Base-by-base conservation (phyloP, 2,329 filamentous ascomycete species). In the Ceratocystis papillata region DNA sequence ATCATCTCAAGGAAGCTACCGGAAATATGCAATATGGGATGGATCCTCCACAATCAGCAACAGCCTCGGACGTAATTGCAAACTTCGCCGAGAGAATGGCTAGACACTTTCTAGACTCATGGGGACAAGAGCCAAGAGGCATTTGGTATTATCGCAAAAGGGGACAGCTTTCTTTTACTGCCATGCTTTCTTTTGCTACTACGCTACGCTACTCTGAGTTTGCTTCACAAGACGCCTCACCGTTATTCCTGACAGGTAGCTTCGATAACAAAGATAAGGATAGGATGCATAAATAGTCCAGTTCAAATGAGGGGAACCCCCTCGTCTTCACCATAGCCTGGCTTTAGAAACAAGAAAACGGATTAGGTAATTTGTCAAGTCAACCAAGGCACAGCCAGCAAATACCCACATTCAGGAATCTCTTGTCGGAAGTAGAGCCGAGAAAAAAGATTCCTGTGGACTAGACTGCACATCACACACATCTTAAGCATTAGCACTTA, bases 381-480 rank as follows among this genome's bases (percentile, higher is more conserved):
- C 15, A 59, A 37, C 25, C 28, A 22, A n/a, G 48, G 7, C n/a
- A 22, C 28, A 17, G n/a, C n/a, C 17, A 17, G 17, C 28, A 25
- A 8, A 59, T 37, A 30, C 55, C 55, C 30, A 30, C 25, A n/a
- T n/a, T 37, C 30, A 59, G 17, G 55, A 30, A 59, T 59, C 33
- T 30, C 37, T 5, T 10, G 5, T 59, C 28, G 55, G 55, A 59
- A 59, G 55, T 59, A 59, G 55, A 59, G 30, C 55, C 55, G 25
- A 37, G 28, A n/a, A 59, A 53, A 33, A 59, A 59, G 55, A n/a
- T 37, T 15, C 15, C n/a, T 37, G 30, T 20, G 28, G 55, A 28
- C 55, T 37, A 30, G 15, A 59, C 37, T 41, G 37, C 12, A 41
- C 37, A 41, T 41, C 37, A 41, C 37, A 15, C 37, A 15, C 28